Conservation (phyloP, 306 rosid genomes). For the Cicer judaicum region DNA sequence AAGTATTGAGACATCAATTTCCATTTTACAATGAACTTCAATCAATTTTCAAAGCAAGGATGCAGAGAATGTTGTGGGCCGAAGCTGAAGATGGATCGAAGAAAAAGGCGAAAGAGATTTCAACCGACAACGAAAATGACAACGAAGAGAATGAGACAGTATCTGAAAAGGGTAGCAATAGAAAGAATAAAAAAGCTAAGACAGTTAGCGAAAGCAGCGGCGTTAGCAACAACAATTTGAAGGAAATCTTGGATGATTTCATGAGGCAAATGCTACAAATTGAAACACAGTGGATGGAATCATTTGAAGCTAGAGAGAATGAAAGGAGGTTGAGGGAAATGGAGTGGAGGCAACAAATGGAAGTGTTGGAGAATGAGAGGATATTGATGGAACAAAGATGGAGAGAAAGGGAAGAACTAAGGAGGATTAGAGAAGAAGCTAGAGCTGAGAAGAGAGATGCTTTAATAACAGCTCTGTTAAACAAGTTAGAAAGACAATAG, state of each 20-base stretch:
- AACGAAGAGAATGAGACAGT: slow-evolving; percentile 66
- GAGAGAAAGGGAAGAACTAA: slow-evolving; percentile 90
- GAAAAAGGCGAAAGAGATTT: slow-evolving; percentile 53
- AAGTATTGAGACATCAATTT: slow-evolving; percentile 68
- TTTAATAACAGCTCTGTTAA: slow-evolving; percentile 66
- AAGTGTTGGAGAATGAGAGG: slow-evolving; percentile 83
- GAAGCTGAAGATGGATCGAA: slow-evolving; percentile 62
- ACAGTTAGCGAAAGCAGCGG: neutral
- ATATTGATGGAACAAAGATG: slow-evolving; percentile 78
- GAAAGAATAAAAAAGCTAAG: slow-evolving; percentile 60
- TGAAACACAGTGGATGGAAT: slow-evolving; percentile 85
- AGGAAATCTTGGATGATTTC: slow-evolving; percentile 73
- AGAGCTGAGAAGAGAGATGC: slow-evolving; percentile 94
- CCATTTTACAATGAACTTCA: slow-evolving; percentile 84
- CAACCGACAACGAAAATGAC: slow-evolving; percentile 61
- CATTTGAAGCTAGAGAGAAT: slow-evolving; percentile 73
- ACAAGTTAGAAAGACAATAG: slow-evolving; percentile 63
- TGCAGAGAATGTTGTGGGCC: slow-evolving; percentile 77
- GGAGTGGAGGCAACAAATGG: slow-evolving; percentile 91
- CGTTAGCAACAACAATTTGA: slow-evolving; percentile 42
- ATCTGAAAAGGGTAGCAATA: slow-evolving; percentile 48
- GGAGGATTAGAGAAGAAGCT: slow-evolving; percentile 84
- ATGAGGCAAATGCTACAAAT: slow-evolving; percentile 77
- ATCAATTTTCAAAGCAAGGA: slow-evolving; percentile 61
- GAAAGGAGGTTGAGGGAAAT: slow-evolving; percentile 77